Percentiles rank a stretch among this genome's conserved stretches.
These are phyloP conservation scores for Leptographium wingfieldii DNA, from an alignment of 2,329 filamentous ascomycete species.

Conservation along the genomic window DNA sequence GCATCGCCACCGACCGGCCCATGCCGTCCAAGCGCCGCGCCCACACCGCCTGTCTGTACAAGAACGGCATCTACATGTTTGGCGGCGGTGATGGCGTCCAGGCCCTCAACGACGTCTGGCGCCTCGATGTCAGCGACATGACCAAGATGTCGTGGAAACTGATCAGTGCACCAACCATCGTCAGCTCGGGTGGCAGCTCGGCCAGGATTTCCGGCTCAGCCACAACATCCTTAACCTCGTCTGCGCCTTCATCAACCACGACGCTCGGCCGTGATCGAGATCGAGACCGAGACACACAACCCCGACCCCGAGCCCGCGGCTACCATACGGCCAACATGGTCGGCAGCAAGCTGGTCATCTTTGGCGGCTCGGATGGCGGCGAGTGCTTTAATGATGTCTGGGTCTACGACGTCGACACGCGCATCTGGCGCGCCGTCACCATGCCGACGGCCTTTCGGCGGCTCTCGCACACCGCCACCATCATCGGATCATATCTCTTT, in stretches of 20 bases:
- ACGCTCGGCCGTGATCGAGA: background rate
- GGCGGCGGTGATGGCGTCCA: conserved; percentile 58
- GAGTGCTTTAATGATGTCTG: conserved; percentile 64
- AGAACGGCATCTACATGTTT: conserved; percentile 60
- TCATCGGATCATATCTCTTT: conserved; percentile 58
- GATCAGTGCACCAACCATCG: conserved; percentile 29
- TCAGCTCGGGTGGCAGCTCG: background rate
- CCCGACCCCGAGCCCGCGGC: conserved; percentile 48
- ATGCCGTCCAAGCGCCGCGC: conserved; percentile 50
- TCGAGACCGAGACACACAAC: conserved; percentile 5
- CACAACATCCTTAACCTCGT: conserved; percentile 4
- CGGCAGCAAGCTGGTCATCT: conserved; percentile 59
- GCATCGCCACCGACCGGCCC: conserved; percentile 40
- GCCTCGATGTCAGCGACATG: conserved; percentile 54
- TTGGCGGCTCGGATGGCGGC: conserved; percentile 55
- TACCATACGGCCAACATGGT: conserved; percentile 66
- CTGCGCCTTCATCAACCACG: background rate
- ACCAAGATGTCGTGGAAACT: conserved; percentile 58
- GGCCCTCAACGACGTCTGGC: conserved; percentile 59
- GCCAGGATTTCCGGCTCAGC: conserved; percentile 9
- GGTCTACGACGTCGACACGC: conserved; percentile 56
- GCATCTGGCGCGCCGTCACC: conserved; percentile 44
- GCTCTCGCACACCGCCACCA: conserved; percentile 55
- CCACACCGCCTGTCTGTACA: conserved; percentile 59
- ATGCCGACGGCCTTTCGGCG: conserved; percentile 51